Base-by-base conservation (phyloP, 2,329 filamentous ascomycete genomes). In the Talaromyces rugulosus region DNA sequence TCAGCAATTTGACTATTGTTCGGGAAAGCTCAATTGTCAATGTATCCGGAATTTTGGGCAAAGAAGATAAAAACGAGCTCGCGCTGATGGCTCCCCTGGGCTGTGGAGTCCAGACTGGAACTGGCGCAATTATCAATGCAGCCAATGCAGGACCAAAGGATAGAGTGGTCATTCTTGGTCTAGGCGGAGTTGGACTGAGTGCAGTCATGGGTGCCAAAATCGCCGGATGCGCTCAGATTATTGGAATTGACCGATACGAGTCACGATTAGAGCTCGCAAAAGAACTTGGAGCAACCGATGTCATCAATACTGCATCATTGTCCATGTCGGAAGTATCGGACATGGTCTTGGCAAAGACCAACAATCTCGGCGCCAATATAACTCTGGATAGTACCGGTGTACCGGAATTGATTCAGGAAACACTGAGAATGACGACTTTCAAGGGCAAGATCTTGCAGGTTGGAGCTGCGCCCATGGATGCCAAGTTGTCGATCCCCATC, bases 321-420 rank as follows among this genome's bases (percentile, higher is more conserved):
- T 27, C 52, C n/a, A 65, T 81, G 1, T 69, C 67, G 0, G 69
- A 74, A 36, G 74, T 73, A 3, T 18, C 42, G 16, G 42, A 47
- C 1, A 47, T 47, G 42, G 70, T 81, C 18, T 66, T 69, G 18
- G 72, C 73, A 5, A 64, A 77, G 3, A 72, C 73, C 0, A 71
- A 73, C 3, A 74, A 71, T 0, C 63, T 75, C 0, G 82, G 82
- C 0, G 74, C 79, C 0, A 79, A 76, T 2, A 71, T 83, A 36
- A 75, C 75, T 4, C 74, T 85, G 57, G 83, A 85, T 59, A 83
- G 82, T 0, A 84, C 80, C 1, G 83, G 80, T 0, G 75, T 76
- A 0, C 71, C 76, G 42, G 62, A 75, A 44, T 63, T 83, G 61
- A 70, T 83, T 16, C 71, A 77, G 8, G 77, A 78, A 3, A 77